Percentiles rank a stretch among this genome's conserved stretches.
These are phyloP conservation scores for Hysterium pulicare DNA, from an alignment of 2,329 filamentous ascomycete species.

Conservation along the genomic window DNA sequence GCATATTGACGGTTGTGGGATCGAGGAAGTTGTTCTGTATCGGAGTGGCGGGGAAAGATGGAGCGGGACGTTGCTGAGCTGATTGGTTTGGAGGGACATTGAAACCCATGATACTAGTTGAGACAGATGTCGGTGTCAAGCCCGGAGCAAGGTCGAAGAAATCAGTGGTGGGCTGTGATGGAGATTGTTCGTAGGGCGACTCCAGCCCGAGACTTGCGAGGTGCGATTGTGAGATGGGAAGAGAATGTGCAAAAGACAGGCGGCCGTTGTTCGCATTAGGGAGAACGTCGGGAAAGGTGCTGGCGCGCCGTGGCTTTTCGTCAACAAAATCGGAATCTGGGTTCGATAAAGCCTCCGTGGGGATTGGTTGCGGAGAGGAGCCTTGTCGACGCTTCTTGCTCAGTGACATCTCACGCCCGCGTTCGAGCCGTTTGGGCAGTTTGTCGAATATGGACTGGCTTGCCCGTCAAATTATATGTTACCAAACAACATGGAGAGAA, in stretches of 20 bases:
- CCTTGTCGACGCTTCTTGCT: conserved; percentile 38
- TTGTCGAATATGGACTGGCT: conserved; percentile 75
- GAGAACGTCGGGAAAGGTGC: conserved; percentile 34
- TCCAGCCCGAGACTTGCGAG: conserved; percentile 27
- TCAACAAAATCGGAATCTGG: conserved; percentile 20
- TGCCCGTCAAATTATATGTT: not conserved
- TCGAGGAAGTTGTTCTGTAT: conserved; percentile 28
- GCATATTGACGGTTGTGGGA: conserved; percentile 37
- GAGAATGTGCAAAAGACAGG: conserved; percentile 19
- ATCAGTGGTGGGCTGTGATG: conserved; percentile 24
- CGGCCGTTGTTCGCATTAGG: conserved; percentile 23
- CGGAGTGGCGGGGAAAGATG: conserved; percentile 26
- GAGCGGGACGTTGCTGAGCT: conserved; percentile 23
- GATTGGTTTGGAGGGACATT: conserved; percentile 18
- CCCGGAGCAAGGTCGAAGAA: conserved; percentile 29
- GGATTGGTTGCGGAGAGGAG: conserved; percentile 32
- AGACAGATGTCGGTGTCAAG: conserved; percentile 32
- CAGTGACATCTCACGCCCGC: conserved; percentile 23
- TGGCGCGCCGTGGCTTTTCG: conserved; percentile 26
- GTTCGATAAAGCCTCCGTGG: conserved; percentile 18
- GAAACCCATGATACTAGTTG: conserved; percentile 24
- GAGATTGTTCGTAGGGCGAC: conserved; percentile 20
- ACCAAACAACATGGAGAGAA: not conserved
- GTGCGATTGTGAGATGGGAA: conserved; percentile 28
- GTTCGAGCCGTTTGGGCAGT: conserved; percentile 68